Evolutionary conservation across 2,329 filamentous ascomycete species (phyloP).

Genomic region (Colletotrichum graminicola): DNA sequence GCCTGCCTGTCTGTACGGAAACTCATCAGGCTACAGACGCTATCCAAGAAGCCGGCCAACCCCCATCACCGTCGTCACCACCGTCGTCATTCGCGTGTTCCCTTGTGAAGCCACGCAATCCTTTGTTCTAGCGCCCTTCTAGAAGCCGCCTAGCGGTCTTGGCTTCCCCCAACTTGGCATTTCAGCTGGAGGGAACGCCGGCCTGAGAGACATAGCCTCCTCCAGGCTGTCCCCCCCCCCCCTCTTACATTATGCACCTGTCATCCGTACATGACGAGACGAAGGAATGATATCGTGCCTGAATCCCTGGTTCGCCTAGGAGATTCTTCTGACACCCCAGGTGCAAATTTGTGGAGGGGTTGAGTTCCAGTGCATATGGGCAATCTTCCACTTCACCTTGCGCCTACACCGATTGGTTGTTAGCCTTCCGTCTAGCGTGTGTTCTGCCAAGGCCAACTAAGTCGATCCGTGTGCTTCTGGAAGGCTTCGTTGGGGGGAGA

Average conservation of each 20-base stretch:
- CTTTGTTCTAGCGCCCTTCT: conserved; percentile 42
- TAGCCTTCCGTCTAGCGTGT: background rate
- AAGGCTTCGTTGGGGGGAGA: background rate
- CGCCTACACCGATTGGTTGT: conserved; percentile 28
- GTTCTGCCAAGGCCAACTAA: background rate
- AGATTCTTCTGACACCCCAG: background rate
- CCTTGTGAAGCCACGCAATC: conserved; percentile 21
- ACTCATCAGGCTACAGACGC: background rate
- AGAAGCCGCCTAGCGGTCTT: conserved; percentile 29
- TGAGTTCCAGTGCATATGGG: background rate
- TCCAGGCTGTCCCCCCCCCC: background rate
- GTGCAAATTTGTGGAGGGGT: background rate
- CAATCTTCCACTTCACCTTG: conserved; percentile 22
- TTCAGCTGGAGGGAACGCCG: background rate
- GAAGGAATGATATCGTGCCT: background rate
- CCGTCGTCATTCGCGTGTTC: conserved; percentile 19
- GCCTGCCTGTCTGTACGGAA: background rate
- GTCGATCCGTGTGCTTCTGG: conserved; percentile 14
- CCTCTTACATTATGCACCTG: background rate
- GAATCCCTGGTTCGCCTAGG: conserved; percentile 24
- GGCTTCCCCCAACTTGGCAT: background rate
- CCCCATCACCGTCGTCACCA: background rate
- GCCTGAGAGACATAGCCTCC: conserved; percentile 7
- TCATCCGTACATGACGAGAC: conserved; percentile 32
- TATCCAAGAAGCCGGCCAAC: background rate